Conservation (phyloP, 768 basidiomycete species). For the Arthromyces matolae region DNA sequence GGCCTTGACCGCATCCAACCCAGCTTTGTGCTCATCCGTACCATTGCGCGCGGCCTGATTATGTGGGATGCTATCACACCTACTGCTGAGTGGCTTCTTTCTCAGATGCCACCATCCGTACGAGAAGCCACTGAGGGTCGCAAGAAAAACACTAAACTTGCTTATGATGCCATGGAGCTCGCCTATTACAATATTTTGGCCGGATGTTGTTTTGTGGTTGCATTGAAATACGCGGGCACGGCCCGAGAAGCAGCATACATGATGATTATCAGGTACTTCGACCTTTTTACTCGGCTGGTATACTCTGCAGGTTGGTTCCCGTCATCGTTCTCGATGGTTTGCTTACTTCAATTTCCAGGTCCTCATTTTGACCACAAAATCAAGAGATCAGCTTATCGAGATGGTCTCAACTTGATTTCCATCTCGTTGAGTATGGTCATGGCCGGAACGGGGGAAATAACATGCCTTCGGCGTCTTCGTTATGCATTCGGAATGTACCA, state of each 20-base stretch:
- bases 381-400: slow-evolving; percentile 80
- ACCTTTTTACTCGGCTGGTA: slow-evolving; percentile 69
- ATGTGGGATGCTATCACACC: slow-evolving; percentile 81
- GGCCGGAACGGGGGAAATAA: slow-evolving; percentile 95
- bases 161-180: slow-evolving; percentile 75
- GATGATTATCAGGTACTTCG: slow-evolving; percentile 78
- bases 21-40: slow-evolving; percentile 79
- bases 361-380: slow-evolving; percentile 85
- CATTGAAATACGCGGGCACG: slow-evolving; percentile 91
- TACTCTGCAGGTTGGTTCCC: slow-evolving; percentile 58
- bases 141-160: slow-evolving; percentile 41
- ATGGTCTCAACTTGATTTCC: slow-evolving; percentile 84
- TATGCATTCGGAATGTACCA: slow-evolving; percentile 87
- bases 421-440: slow-evolving; percentile 89
- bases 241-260: slow-evolving; percentile 86
- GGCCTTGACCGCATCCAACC: slow-evolving; percentile 85
- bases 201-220: slow-evolving; percentile 88
- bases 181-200: slow-evolving; percentile 91
- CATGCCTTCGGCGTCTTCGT: slow-evolving; percentile 80
- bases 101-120: slow-evolving; percentile 70
- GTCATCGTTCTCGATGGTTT: slow-evolving; percentile 1
- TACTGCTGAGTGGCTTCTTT: slow-evolving; percentile 65
- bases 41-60: slow-evolving; percentile 73
- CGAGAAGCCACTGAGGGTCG: slow-evolving; percentile 54
- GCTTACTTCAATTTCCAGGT: slow-evolving; percentile 38